These are phyloP conservation scores for Pyricularia sp. DNA, from an alignment of 2,329 filamentous ascomycete species.

Conservation along the genomic window DNA sequence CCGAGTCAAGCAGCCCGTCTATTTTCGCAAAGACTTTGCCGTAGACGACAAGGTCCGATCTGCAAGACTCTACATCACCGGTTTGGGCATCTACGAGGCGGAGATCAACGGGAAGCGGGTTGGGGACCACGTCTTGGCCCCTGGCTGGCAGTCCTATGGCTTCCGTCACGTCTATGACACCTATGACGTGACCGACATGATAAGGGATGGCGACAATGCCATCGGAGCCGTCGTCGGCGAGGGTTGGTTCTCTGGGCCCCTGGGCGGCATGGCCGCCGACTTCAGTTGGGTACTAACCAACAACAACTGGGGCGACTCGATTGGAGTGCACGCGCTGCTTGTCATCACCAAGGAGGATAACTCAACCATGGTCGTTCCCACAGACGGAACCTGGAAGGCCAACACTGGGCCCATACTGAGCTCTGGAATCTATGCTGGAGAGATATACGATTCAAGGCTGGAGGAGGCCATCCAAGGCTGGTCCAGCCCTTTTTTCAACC, in stretches of 20 bases:
- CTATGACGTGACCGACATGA: slow-evolving; percentile 27
- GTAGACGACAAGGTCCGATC: slow-evolving; percentile 1
- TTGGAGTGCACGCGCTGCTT: slow-evolving; percentile 29
- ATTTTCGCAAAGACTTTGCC: slow-evolving; percentile 12
- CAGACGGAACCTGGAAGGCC: slow-evolving; percentile 11
- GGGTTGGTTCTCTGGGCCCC: slow-evolving; percentile 32
- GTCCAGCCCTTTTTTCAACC: slow-evolving; percentile 14
- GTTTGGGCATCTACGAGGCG: slow-evolving; percentile 22
- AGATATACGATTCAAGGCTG: slow-evolving; percentile 33
- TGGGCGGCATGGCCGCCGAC: slow-evolving; percentile 11
- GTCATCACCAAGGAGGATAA: slow-evolving; percentile 14
- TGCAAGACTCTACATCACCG: slow-evolving; percentile 25
- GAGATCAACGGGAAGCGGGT: slow-evolving; percentile 24
- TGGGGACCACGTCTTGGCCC: slow-evolving; percentile 22
- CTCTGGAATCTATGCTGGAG: slow-evolving; percentile 42
- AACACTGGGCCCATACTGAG: slow-evolving; percentile 21
- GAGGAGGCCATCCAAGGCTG: slow-evolving; percentile 13
- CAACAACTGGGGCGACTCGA: slow-evolving; percentile 27
- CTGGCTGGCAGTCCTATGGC: slow-evolving; percentile 32
- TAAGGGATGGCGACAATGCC: slow-evolving; percentile 14
- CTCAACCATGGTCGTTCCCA: neutral
- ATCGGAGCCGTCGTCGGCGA: slow-evolving; percentile 31
- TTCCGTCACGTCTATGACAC: slow-evolving; percentile 30
- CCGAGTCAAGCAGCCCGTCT: slow-evolving; percentile 8
- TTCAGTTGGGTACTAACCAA: slow-evolving; percentile 14